A percentile compares a stretch with the other conserved stretches of the same genome.
phyloP scores from a whole-genome alignment of 2,329 filamentous ascomycete species.

The Fusarium nisikadoi region DNA sequence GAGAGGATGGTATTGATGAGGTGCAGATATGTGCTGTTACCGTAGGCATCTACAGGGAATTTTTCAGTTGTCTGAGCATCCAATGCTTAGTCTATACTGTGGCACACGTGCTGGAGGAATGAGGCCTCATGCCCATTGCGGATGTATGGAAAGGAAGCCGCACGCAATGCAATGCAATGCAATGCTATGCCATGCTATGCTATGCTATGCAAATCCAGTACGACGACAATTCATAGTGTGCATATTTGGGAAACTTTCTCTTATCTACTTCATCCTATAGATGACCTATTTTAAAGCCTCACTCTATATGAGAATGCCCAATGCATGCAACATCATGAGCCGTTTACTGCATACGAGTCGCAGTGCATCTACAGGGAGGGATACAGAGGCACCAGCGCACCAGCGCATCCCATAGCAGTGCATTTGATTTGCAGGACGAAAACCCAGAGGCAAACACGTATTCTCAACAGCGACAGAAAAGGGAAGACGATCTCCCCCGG shows the following conservation, averaged over 20 bases:
- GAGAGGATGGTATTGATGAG: constrained; percentile 22
- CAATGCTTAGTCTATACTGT: not conserved
- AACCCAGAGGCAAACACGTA: constrained; percentile 36
- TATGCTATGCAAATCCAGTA: constrained; percentile 23
- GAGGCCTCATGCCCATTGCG: constrained; percentile 21
- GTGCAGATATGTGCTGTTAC: constrained; percentile 7
- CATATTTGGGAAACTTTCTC: not conserved
- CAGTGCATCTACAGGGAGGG: constrained; percentile 26
- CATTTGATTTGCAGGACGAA: not conserved
- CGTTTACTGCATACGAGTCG: constrained; percentile 7
- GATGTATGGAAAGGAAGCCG: constrained; percentile 13
- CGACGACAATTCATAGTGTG: constrained; percentile 19
- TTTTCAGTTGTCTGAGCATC: constrained; percentile 2
- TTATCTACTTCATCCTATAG: constrained; percentile 12
- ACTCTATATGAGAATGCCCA: not conserved
- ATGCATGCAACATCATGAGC: constrained; percentile 1
- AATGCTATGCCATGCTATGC: not conserved
- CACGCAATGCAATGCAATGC: constrained; percentile 7
- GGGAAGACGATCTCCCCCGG: not conserved
- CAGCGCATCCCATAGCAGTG: constrained; percentile 4
- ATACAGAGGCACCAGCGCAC: constrained; percentile 25
- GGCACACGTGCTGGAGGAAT: constrained; percentile 5
- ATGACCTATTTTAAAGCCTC: constrained; percentile 4
- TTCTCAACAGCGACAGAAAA: not conserved
- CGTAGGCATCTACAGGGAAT: not conserved